phyloP scores from a whole-genome alignment of 495 filamentous ascomycete genomes.

The Podospora bellae-mahoneyi region DNA sequence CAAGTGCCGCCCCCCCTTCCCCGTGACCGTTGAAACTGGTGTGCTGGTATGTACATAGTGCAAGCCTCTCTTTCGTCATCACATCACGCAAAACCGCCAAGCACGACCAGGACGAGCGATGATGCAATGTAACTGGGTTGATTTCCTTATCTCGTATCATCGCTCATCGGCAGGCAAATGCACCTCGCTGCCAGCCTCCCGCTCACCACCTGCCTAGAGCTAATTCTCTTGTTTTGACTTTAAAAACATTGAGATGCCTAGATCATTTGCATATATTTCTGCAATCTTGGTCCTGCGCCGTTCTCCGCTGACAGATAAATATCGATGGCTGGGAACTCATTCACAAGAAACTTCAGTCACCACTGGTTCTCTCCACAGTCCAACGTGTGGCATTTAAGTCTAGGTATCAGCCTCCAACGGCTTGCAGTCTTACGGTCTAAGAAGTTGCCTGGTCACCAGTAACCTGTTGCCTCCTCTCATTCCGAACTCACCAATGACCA shows the following conservation, averaged over 20 bases:
- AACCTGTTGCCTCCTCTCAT: not conserved
- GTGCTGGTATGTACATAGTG: not conserved
- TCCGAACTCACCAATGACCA: not conserved
- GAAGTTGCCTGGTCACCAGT: not conserved
- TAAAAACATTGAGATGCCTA: too few relatives aligned
- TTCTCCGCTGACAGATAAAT: not conserved
- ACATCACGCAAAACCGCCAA: not conserved
- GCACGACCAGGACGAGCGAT: slow-evolving; percentile 1
- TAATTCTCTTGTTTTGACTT: too few relatives aligned
- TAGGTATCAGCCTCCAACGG: not conserved
- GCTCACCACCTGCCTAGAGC: not conserved
- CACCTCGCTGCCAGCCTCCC: not conserved
- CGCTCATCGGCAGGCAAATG: not conserved
- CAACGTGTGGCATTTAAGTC: too few relatives aligned
- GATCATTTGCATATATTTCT: too few relatives aligned
- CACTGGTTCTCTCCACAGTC: not conserved
- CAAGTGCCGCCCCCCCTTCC: not conserved
- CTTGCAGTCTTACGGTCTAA: not conserved
- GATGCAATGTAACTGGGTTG: not conserved
- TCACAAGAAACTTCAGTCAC: not conserved
- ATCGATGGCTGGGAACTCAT: not conserved
- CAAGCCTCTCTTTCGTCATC: not conserved
- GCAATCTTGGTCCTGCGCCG: too few relatives aligned
- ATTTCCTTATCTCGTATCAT: not conserved
- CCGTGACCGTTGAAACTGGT: not conserved